These are phyloP conservation scores for Striga hermonthica DNA, from an alignment of 305 asterid species.

Conservation along the genomic window DNA sequence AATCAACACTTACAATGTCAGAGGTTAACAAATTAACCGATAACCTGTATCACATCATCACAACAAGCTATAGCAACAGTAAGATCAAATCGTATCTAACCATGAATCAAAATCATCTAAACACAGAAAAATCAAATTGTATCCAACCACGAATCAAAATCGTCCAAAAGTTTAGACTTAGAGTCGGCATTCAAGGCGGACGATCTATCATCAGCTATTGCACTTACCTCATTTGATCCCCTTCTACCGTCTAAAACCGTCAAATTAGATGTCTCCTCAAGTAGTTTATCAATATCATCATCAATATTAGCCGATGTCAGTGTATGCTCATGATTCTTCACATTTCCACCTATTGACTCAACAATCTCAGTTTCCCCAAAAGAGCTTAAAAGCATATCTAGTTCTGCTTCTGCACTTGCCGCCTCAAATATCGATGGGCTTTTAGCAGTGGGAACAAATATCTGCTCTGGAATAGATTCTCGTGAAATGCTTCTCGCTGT, in stretches of 20 bases:
- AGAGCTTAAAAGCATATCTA: conserved; percentile 80
- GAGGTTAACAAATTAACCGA: conserved; percentile 10
- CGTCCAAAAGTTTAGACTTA: conserved; percentile 54
- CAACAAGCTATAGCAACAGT: not conserved
- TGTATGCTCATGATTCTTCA: conserved; percentile 29
- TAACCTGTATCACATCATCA: conserved; percentile 19
- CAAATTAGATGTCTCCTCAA: conserved; percentile 50
- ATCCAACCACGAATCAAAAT: conserved; percentile 92
- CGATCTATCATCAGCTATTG: conserved; percentile 25
- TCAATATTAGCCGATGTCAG: conserved; percentile 32
- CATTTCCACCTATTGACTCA: conserved; percentile 34
- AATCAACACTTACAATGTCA: not conserved
- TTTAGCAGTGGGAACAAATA: conserved; percentile 29
- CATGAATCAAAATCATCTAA: conserved; percentile 83
- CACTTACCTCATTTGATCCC: conserved; percentile 30
- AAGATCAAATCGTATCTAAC: conserved; percentile 62
- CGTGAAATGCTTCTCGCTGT: conserved; percentile 23
- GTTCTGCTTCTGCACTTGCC: conserved; percentile 69
- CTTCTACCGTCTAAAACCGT: conserved; percentile 23
- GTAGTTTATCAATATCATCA: conserved; percentile 54
- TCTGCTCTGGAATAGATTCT: conserved; percentile 27
- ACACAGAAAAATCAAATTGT: conserved; percentile 38
- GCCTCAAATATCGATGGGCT: conserved; percentile 47
- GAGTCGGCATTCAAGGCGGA: conserved; percentile 36
- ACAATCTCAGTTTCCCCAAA: conserved; percentile 40